phyloP scores from a whole-genome alignment of 768 basidiomycete genomes.

The Suillus bovinus region DNA sequence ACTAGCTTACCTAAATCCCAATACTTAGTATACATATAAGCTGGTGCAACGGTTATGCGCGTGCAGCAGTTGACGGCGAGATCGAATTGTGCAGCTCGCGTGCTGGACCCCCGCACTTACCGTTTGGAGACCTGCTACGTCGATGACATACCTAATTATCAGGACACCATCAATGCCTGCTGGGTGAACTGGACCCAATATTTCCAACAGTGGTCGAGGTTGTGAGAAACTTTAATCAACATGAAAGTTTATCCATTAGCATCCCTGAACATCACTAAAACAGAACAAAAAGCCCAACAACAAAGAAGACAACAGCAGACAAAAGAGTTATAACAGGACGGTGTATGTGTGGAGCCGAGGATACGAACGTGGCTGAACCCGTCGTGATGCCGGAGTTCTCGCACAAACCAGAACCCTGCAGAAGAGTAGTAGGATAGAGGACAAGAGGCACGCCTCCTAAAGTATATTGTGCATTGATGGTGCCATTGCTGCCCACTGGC shows the following conservation, averaged over 20 bases:
- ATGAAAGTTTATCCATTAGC: neutral
- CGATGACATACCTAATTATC: too few relatives aligned
- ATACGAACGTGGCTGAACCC: conserved; percentile 9
- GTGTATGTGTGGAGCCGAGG: conserved; percentile 3
- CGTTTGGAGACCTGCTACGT: neutral
- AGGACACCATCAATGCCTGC: neutral
- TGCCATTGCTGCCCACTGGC: conserved; percentile 66
- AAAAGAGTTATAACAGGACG: conserved; percentile 1
- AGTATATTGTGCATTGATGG: conserved; percentile 60
- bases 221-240: neutral
- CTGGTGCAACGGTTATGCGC: too few relatives aligned
- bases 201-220: neutral
- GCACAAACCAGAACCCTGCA: conserved; percentile 41
- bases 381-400: conserved; percentile 16
- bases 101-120: neutral
- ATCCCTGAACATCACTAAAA: neutral
- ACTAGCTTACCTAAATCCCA: too few relatives aligned
- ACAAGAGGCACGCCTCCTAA: conserved; percentile 62
- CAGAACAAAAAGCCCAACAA: conserved; percentile 11
- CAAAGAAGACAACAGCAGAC: conserved; percentile 4
- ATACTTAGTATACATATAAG: too few relatives aligned
- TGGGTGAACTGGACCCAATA: too few relatives aligned
- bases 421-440: conserved; percentile 43
- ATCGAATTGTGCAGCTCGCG: neutral
- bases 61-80: neutral